Conservation (phyloP, 495 filamentous ascomycete species). For the Tuber aestivum region DNA sequence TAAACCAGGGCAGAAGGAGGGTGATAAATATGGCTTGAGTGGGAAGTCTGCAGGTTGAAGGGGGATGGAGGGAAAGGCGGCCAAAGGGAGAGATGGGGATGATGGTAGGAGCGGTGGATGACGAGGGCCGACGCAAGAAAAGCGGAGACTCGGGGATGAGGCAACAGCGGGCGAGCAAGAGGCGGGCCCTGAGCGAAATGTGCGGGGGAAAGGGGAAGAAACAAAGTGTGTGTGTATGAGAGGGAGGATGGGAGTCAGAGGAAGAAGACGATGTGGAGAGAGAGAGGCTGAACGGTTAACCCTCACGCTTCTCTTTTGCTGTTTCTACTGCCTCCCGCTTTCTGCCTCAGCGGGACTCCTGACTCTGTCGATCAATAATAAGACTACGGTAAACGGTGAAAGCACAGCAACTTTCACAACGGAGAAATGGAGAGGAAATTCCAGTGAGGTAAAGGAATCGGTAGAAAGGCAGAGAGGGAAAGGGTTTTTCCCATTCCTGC, state of each 20-base stretch:
- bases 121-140: not conserved
- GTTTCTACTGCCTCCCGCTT: conserved; percentile 10
- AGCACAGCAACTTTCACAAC: not conserved
- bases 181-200: conserved; percentile 8
- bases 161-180: conserved; percentile 11
- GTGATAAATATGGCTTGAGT: not conserved
- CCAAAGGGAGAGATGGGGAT: conserved; percentile 1
- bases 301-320: not conserved
- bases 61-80: conserved; percentile 2
- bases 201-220: conserved; percentile 12
- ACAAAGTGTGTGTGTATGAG: not conserved
- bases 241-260: conserved; percentile 23
- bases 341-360: not conserved
- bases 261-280: not conserved
- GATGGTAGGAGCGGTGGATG: not conserved
- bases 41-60: conserved; percentile 4
- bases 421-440: not conserved
- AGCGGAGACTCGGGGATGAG: not conserved
- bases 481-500: not conserved
- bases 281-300: not conserved
- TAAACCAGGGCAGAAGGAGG: not conserved
- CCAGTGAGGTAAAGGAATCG: not conserved
- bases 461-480: not conserved
- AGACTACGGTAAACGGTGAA: not conserved
- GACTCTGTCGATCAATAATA: not conserved